phyloP scores from a whole-genome alignment of 2,329 filamentous ascomycete genomes.

The Hymenoscyphus albidus region DNA sequence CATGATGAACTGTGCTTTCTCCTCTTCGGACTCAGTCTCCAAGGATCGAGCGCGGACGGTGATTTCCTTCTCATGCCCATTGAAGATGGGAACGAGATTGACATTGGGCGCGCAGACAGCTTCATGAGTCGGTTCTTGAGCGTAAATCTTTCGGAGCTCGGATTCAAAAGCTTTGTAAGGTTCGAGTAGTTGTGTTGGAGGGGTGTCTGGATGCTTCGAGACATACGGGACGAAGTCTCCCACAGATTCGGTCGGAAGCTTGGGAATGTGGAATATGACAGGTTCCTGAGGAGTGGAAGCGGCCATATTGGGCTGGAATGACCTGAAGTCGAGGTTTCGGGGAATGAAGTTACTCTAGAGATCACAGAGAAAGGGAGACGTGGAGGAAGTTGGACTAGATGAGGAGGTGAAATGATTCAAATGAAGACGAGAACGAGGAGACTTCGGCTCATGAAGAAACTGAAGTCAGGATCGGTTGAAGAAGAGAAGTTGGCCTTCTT shows the following conservation, averaged over 20 bases:
- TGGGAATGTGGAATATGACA: slow-evolving; percentile 24
- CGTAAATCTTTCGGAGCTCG: slow-evolving; percentile 62
- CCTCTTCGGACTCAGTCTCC: slow-evolving; percentile 52
- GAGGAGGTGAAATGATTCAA: neutral
- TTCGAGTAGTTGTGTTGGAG: slow-evolving; percentile 55
- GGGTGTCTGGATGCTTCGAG: slow-evolving; percentile 47
- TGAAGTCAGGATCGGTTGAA: too few species aligned
- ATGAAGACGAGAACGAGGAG: neutral
- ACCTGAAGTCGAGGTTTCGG: slow-evolving; percentile 10
- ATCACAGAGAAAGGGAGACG: neutral
- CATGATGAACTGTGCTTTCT: slow-evolving; percentile 68
- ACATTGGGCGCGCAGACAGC: slow-evolving; percentile 52
- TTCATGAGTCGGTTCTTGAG: slow-evolving; percentile 61
- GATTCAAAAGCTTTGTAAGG: slow-evolving; percentile 68
- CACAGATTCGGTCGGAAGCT: slow-evolving; percentile 25
- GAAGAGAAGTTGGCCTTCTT: too few species aligned
- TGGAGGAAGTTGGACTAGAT: neutral
- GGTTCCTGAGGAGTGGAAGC: neutral
- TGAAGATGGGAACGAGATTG: slow-evolving; percentile 66
- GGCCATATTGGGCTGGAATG: neutral
- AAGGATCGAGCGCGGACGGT: slow-evolving; percentile 60
- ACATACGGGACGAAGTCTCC: slow-evolving; percentile 46
- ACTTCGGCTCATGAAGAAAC: too few species aligned
- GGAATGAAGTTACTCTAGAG: neutral
- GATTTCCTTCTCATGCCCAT: slow-evolving; percentile 51